Conservation (phyloP, 2,329 filamentous ascomycete species). For the Aspergillus nomiae region DNA sequence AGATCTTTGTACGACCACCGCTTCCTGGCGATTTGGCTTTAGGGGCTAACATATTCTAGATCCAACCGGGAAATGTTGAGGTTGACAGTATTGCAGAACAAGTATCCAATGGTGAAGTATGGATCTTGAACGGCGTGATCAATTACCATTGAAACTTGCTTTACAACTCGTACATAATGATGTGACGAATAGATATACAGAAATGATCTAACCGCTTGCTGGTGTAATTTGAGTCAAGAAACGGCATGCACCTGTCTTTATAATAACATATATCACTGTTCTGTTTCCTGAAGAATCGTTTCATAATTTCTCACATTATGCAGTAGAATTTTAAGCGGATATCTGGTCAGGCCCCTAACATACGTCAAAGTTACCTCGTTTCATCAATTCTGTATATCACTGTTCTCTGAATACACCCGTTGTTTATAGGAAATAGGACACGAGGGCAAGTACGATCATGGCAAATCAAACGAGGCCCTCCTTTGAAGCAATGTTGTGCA, state of each 20-base stretch:
- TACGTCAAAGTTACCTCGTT: not conserved
- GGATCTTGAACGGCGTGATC: conserved; percentile 68
- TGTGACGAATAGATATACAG: conserved; percentile 2
- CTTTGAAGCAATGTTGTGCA: conserved; percentile 52
- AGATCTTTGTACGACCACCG: conserved; percentile 60
- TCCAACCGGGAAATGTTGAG: conserved; percentile 75
- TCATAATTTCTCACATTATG: not conserved
- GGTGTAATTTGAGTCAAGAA: not conserved
- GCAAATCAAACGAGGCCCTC: not conserved
- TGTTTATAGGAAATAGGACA: not conserved
- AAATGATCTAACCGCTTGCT: not conserved
- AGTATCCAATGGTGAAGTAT: conserved; percentile 87
- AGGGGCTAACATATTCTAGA: conserved; percentile 25
- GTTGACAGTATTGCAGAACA: conserved; percentile 72
- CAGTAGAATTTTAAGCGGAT: not conserved
- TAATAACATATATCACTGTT: not conserved
- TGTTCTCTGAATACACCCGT: not conserved
- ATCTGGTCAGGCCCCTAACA: not conserved
- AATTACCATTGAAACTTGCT: conserved; percentile 47
- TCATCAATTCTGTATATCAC: not conserved
- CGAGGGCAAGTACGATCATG: not conserved
- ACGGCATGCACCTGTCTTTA: no score
- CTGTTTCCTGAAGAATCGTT: not conserved
- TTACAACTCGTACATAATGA: conserved; percentile 5
- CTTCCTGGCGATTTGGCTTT: not conserved